Conservation (phyloP, 495 filamentous ascomycete species). For the Parathielavia hyrcaniae region DNA sequence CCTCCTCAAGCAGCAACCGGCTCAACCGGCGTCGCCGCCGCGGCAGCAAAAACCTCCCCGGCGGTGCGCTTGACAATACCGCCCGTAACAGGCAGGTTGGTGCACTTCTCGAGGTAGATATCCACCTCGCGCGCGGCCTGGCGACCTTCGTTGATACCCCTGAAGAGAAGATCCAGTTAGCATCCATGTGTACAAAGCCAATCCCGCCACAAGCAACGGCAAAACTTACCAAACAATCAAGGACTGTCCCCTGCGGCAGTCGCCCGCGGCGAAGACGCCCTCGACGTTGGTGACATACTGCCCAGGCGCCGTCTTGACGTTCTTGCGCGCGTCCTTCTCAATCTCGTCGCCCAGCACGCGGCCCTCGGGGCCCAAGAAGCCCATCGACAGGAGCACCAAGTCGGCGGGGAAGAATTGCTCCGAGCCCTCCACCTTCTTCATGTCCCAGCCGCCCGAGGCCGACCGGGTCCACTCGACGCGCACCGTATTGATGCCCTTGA, state of each 20-base stretch:
- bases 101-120: constrained; percentile 73
- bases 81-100: constrained; percentile 82
- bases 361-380: constrained; percentile 94
- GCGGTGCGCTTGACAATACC: constrained; percentile 86
- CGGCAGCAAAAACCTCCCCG: constrained; percentile 51
- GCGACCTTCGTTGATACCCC: constrained; percentile 98
- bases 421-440: constrained; percentile 94
- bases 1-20: constrained; percentile 3
- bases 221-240: constrained; percentile 90
- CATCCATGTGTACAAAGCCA: not conserved
- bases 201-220: not conserved
- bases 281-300: constrained; percentile 82
- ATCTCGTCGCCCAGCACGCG: constrained; percentile 79
- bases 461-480: constrained; percentile 96
- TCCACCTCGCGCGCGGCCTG: constrained; percentile 93
- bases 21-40: constrained; percentile 5
- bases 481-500: constrained; percentile 96
- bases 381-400: constrained; percentile 95
- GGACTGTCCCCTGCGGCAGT: constrained; percentile 93
- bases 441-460: constrained; percentile 90
- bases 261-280: constrained; percentile 92
- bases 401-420: constrained; percentile 98
- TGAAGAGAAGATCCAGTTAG: constrained; percentile 37
- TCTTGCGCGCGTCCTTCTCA: constrained; percentile 91
- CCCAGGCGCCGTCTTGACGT: constrained; percentile 91